Evolutionary conservation across 345 rosid species (phyloP).

Genomic region (Kandelia obovata): DNA sequence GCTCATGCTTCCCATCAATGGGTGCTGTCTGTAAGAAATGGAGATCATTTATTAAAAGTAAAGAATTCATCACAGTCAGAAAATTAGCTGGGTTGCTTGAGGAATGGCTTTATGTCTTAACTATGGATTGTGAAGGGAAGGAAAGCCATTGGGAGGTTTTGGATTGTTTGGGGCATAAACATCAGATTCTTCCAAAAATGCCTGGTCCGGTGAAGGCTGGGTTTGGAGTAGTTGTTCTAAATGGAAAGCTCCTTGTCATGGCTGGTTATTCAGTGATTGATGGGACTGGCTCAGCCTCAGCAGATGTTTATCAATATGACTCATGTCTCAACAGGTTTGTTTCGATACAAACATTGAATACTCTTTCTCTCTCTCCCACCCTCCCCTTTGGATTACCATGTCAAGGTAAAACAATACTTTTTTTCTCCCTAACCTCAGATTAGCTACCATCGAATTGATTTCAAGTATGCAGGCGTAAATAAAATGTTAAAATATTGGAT

Average conservation of each 20-base stretch:
- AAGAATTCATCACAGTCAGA: slow-evolving; percentile 65
- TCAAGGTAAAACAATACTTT: too few species aligned
- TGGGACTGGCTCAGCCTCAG: slow-evolving; percentile 49
- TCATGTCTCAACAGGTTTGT: slow-evolving; percentile 82
- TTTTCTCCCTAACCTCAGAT: too few species aligned
- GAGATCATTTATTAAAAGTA: slow-evolving; percentile 74
- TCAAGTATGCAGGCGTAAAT: too few species aligned
- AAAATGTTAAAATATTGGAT: too few species aligned
- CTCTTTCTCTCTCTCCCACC: background rate
- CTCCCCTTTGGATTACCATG: too few species aligned
- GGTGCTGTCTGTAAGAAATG: slow-evolving; percentile 82
- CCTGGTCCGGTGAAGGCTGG: slow-evolving; percentile 67
- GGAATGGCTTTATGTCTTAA: slow-evolving; percentile 79
- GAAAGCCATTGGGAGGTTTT: slow-evolving; percentile 86
- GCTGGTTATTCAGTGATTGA: slow-evolving; percentile 59
- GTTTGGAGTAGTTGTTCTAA: slow-evolving; percentile 62
- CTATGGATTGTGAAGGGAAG: slow-evolving; percentile 55
- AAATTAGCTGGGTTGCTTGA: slow-evolving; percentile 68
- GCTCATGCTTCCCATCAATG: slow-evolving; percentile 59
- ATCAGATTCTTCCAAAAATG: slow-evolving; percentile 63
- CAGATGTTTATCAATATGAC: slow-evolving; percentile 75
- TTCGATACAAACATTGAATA: background rate
- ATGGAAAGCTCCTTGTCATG: slow-evolving; percentile 73
- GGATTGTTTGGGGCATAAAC: slow-evolving; percentile 56
- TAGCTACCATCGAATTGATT: too few species aligned